Base-by-base conservation (phyloP, 129 eudicot genomes). In the Chrysanthemum seticuspe region DNA sequence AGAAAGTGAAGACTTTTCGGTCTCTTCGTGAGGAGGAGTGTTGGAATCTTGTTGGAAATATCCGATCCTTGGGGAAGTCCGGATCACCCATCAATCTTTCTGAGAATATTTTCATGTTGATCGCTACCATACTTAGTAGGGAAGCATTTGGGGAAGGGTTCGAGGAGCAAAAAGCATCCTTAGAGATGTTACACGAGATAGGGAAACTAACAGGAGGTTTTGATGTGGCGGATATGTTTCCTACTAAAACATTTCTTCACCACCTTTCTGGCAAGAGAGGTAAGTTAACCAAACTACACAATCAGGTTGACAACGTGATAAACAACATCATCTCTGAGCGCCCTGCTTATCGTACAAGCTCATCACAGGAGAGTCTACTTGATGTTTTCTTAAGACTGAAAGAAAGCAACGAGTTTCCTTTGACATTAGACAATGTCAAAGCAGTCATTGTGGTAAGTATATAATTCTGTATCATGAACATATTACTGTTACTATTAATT, bases 11-110 rank as follows among this genome's bases (percentile, higher is more conserved):
- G 65, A 62, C 72, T 11, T 78, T 78, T 40, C 67, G 53, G 27
- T 78, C 81, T 1, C 9, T 78, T 51, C 81, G 77, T 4, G 77
- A 78, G 44, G 72, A 78, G 11, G 81, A 78, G 40, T 62, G 76
- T n/a, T 78, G 76, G 77, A 78, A 71, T 23, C n/a, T 78, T 6
- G 72, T 78, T 62, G 36, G 36, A 31, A 31, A 31, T 31, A 31
- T 31, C 36, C 6, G 36, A 31, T 31, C 36, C 36, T 31, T 31
- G 36, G 36, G 36, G 36, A 31, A 31, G 36, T 31, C 36, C 36
- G 6, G 36, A 31, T 31, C 36, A 31, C 36, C 36, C 36, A 62
- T 77, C 0, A 50, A 77, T 70, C 62, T 77, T 44, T 15, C 70
- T 31, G 40, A 60, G 71, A 68, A 36, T 34, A 49, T 70, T 34